phyloP scores from a whole-genome alignment of 2,329 filamentous ascomycete species.

The Fusarium gaditjirri region DNA sequence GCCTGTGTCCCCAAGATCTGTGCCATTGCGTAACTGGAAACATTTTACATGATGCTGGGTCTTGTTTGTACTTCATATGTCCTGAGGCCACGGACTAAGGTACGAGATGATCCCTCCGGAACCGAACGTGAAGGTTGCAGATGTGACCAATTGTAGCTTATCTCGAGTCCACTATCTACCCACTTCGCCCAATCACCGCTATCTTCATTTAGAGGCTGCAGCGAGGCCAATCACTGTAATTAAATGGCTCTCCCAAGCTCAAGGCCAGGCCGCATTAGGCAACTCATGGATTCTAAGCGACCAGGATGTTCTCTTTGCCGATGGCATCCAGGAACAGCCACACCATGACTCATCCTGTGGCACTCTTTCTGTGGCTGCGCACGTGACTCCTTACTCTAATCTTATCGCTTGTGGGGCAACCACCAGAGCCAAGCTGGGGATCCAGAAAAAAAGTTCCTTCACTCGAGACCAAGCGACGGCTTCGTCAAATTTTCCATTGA shows the following conservation, averaged over 20 bases:
- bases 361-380: background rate
- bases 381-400: conserved; percentile 32
- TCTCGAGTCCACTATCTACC: conserved; percentile 13
- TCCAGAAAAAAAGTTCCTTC: conserved; percentile 50
- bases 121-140: conserved; percentile 21
- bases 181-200: conserved; percentile 25
- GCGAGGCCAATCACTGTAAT: conserved; percentile 37
- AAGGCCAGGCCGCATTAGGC: conserved; percentile 14
- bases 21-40: background rate
- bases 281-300: conserved; percentile 17
- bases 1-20: conserved; percentile 1
- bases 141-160: conserved; percentile 30
- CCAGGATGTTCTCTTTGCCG: conserved; percentile 6
- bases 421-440: conserved; percentile 21
- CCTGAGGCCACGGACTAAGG: conserved; percentile 21
- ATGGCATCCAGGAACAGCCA: conserved; percentile 12
- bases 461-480: conserved; percentile 36
- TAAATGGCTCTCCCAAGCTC: conserved; percentile 4
- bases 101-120: conserved; percentile 18
- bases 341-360: conserved; percentile 28
- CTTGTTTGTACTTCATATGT: conserved; percentile 4
- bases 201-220: conserved; percentile 25
- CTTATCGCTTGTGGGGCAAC: conserved; percentile 38
- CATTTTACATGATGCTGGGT: background rate
- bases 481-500: conserved; percentile 51